phyloP scores from a whole-genome alignment of 2,329 filamentous ascomycete species.

The Fusarium guadeloupense region DNA sequence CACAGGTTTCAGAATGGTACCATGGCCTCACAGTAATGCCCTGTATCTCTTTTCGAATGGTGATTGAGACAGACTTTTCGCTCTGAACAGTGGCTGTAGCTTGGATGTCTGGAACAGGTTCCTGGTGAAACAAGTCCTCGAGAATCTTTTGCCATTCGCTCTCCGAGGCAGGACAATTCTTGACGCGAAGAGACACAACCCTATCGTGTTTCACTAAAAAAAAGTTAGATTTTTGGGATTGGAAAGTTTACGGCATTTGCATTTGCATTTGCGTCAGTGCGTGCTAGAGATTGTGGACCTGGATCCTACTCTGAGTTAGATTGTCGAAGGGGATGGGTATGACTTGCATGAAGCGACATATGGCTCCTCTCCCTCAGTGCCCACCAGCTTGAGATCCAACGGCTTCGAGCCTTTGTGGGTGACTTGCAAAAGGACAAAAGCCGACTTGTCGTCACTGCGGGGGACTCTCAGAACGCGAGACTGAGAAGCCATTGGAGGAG shows the following conservation, averaged over 20 bases:
- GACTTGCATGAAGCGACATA: conserved; percentile 67
- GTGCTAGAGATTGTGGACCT: conserved; percentile 31
- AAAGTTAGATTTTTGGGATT: conserved; percentile 36
- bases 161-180: conserved; percentile 63
- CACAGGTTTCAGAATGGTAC: conserved; percentile 19
- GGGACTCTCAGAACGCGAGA: conserved; percentile 64
- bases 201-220: conserved; percentile 65
- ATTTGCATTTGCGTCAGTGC: conserved; percentile 24
- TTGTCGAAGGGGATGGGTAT: conserved; percentile 30
- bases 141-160: conserved; percentile 75
- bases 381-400: conserved; percentile 73
- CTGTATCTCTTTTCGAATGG: conserved; percentile 70
- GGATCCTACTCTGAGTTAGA: conserved; percentile 25
- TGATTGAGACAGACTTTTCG: conserved; percentile 64
- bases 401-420: conserved; percentile 59
- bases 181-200: conserved; percentile 61
- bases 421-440: conserved; percentile 70
- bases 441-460: conserved; percentile 61
- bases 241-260: conserved; percentile 30
- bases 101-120: conserved; percentile 64
- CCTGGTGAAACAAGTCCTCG: conserved; percentile 63
- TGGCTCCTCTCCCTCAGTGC: conserved; percentile 71
- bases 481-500: conserved; percentile 38
- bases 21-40: conserved; percentile 69
- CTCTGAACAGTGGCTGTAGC: conserved; percentile 66